Evolutionary conservation across 345 rosid genomes (phyloP), one percentile per base, ranked within the genome.

Genomic region (Eutrema heterophyllum): DNA sequence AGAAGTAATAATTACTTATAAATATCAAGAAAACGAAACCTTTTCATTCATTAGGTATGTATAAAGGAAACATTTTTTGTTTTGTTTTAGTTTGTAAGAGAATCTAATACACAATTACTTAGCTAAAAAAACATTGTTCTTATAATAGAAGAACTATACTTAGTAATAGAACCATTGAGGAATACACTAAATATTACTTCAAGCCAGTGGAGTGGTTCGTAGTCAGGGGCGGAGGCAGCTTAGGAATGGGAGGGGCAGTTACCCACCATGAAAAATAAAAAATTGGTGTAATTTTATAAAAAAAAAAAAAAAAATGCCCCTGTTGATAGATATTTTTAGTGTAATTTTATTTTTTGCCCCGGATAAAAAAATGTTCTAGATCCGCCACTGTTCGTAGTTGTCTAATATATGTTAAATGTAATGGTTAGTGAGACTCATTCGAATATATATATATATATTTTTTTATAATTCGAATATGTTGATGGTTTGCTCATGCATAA

Each of bases 81-180:
- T 66, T 61, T 50, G 35, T 48, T 64, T 54, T 56, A 29, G 61
- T 76, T 64, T 70, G 71, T 78, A 78, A 58, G 52, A 58, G 73
- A 52, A 74, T 75, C 80, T 79, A 70, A 43, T 68, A 74, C 75
- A 18, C 67, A 74, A 70, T 44, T 75, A 68, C 40, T 46, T 75
- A 43, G 64, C 51, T 41, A 51, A 29, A 52, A 52, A 33, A 63
- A 54, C 4, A 30, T 39, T 5, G 33, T 57, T 74, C 67, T 55
- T 26, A 39, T 38, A 26, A 27, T 30, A 56, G 60, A 48, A 66
- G 43, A 48, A 41, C 35, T 52, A 72, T 35, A 53, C 5, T 52
- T 63, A 32, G 62, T 63, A 15, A 52, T 6, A 40, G 16, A 50
- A 61, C 68, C 21, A 32, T 48, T 27, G 35, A 66, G 52, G 45